Percentiles rank a stretch among this genome's conserved stretches.
Conservation (phyloP, 306 rosid genomes). For the Cucumis hystrix region DNA sequence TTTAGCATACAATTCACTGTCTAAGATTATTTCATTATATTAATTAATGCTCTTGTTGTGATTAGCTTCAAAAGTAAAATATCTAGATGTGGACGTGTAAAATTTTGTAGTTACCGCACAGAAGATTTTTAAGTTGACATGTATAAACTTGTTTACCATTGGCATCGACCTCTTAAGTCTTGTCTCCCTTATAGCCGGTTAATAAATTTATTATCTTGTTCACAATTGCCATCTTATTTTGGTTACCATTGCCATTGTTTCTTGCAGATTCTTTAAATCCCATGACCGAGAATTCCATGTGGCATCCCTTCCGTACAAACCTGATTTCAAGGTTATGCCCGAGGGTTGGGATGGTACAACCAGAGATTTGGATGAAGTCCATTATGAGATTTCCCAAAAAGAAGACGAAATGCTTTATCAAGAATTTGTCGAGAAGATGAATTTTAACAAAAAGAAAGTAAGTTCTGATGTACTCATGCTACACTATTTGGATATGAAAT, state of each 20-base stretch:
- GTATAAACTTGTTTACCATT: not conserved
- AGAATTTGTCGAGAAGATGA: constrained; percentile 69
- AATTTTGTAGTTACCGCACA: not conserved
- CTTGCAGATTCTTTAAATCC: constrained; percentile 56
- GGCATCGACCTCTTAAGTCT: not conserved
- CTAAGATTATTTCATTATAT: not conserved
- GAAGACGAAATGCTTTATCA: constrained; percentile 85
- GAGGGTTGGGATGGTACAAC: constrained; percentile 99
- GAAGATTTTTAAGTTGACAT: not conserved
- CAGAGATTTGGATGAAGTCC: constrained; percentile 86
- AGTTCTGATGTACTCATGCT: constrained; percentile 16
- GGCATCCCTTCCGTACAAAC: constrained; percentile 89
- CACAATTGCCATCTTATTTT: not conserved
- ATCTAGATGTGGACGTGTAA: not conserved
- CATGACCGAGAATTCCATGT: constrained; percentile 91
- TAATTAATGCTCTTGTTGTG: not conserved
- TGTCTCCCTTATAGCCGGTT: not conserved
- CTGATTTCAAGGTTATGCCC: constrained; percentile 94
- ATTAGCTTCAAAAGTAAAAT: not conserved
- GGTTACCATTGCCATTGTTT: not conserved
- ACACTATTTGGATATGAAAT: not conserved
- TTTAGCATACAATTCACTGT: not conserved
- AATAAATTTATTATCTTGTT: not conserved
- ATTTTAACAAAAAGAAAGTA: constrained; percentile 87
- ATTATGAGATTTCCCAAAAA: constrained; percentile 70